These are phyloP conservation scores for Phytophthora pinifolia DNA, from an alignment of 352 stramenopile genomes.

Conservation along the genomic window DNA sequence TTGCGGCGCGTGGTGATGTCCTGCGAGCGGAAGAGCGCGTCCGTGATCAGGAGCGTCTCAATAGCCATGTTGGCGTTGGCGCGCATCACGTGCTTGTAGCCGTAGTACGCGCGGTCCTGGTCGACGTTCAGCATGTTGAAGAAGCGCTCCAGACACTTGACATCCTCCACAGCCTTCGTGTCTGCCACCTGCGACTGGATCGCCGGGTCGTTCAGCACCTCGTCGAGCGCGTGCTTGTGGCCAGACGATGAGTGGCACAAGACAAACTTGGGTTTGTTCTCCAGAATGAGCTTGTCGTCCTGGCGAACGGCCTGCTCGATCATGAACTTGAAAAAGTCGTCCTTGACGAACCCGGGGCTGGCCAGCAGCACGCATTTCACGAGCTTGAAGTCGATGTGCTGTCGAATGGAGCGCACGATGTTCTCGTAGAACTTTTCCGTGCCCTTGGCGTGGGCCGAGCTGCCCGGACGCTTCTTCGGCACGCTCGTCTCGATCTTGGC, in stretches of 20 bases:
- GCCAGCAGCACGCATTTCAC: slow-evolving; percentile 97
- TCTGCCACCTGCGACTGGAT: slow-evolving; percentile 94
- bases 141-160: slow-evolving; percentile 93
- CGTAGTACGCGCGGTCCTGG: slow-evolving; percentile 97
- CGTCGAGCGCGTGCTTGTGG: slow-evolving; percentile 97
- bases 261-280: slow-evolving; percentile 98
- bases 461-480: slow-evolving; percentile 97
- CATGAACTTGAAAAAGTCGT: slow-evolving; percentile 98
- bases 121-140: slow-evolving; percentile 96
- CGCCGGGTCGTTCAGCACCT: slow-evolving; percentile 93
- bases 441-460: slow-evolving; percentile 91
- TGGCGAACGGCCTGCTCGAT: slow-evolving; percentile 89
- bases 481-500: slow-evolving; percentile 96
- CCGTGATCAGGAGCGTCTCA: slow-evolving; percentile 95
- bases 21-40: slow-evolving; percentile 93
- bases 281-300: slow-evolving; percentile 94
- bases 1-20: slow-evolving; percentile 89
- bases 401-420: slow-evolving; percentile 94
- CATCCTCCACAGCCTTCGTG: slow-evolving; percentile 93
- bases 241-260: slow-evolving; percentile 94
- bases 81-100: slow-evolving; percentile 92
- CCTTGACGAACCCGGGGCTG: slow-evolving; percentile 96
- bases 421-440: slow-evolving; percentile 97
- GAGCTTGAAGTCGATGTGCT: slow-evolving; percentile 96
- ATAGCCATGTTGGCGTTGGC: slow-evolving; percentile 94